These are phyloP conservation scores for Termitomyces sp. DNA, from an alignment of 768 basidiomycete genomes.

Conservation along the genomic window DNA sequence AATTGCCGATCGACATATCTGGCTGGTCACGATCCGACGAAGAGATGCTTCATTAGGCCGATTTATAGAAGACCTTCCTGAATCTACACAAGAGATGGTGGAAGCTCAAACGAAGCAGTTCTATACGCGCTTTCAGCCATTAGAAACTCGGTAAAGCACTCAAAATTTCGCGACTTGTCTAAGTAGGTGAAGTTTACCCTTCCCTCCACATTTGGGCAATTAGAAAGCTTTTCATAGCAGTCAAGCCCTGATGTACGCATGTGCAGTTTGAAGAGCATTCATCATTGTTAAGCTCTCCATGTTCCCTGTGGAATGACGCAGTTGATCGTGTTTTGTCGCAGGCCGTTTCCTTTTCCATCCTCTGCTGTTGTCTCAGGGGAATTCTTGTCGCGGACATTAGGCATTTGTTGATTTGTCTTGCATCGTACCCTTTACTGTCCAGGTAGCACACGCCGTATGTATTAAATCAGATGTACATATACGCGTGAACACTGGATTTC, in stretches of 20 bases:
- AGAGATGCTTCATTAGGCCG: slow-evolving; percentile 46
- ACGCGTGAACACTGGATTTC: background rate
- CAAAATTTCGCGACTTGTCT: background rate
- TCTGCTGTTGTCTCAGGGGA: background rate
- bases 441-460: background rate
- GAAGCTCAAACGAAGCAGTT: slow-evolving; percentile 83
- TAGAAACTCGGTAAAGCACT: slow-evolving; percentile 29
- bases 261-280: slow-evolving; percentile 7
- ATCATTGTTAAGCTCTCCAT: background rate
- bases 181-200: background rate
- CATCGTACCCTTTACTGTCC: background rate
- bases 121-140: slow-evolving; percentile 79
- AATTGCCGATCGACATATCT: slow-evolving; percentile 14
- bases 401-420: background rate
- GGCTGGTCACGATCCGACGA: slow-evolving; percentile 1
- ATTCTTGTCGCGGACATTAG: too few relatives aligned
- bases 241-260: slow-evolving; percentile 21
- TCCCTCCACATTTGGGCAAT: too few relatives aligned
- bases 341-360: background rate
- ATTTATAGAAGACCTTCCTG: slow-evolving; percentile 82
- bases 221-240: slow-evolving; percentile 24
- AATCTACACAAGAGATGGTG: slow-evolving; percentile 90
- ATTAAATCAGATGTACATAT: background rate
- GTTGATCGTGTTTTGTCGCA: background rate
- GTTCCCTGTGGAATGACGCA: background rate